These are phyloP conservation scores for Penicillium antarcticum DNA, from an alignment of 495 filamentous ascomycete genomes.

Conservation along the genomic window DNA sequence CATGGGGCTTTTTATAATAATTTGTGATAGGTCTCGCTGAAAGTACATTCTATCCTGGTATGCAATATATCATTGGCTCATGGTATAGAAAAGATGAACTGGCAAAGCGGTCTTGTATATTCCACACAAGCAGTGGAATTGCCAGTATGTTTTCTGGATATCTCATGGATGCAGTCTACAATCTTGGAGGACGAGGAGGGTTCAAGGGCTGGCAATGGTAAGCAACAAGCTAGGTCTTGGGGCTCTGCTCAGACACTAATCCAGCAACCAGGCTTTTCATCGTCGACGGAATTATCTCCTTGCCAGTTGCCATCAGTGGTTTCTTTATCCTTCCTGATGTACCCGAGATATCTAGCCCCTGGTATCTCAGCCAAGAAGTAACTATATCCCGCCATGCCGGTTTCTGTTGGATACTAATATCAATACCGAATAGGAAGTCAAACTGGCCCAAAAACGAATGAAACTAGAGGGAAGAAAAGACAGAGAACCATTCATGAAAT, in stretches of 20 bases:
- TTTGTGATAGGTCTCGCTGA: conserved; percentile 37
- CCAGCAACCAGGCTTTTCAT: conserved; percentile 33
- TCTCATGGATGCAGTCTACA: conserved; percentile 54
- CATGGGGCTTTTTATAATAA: conserved; percentile 30
- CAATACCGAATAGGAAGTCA: conserved; percentile 35
- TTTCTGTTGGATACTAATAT: background rate
- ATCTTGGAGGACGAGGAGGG: conserved; percentile 45
- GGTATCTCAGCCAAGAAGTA: conserved; percentile 43
- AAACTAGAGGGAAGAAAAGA: conserved; percentile 42
- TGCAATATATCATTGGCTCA: conserved; percentile 45
- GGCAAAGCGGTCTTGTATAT: conserved; percentile 59
- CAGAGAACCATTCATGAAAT: conserved; percentile 41
- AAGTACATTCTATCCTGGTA: conserved; percentile 44
- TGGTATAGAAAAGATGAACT: conserved; percentile 56
- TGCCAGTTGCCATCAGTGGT: conserved; percentile 48
- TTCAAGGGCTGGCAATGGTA: conserved; percentile 48
- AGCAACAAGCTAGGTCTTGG: background rate
- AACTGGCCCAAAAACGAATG: conserved; percentile 45
- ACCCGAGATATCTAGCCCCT: conserved; percentile 55
- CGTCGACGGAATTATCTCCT: conserved; percentile 45
- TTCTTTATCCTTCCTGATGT: conserved; percentile 61
- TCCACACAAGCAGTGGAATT: conserved; percentile 53
- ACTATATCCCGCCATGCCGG: background rate
- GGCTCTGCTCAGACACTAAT: background rate
- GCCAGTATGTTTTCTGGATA: conserved; percentile 57